These are phyloP conservation scores for Aureobasidium sp. DNA, from an alignment of 2,329 filamentous ascomycete species.

Conservation along the genomic window DNA sequence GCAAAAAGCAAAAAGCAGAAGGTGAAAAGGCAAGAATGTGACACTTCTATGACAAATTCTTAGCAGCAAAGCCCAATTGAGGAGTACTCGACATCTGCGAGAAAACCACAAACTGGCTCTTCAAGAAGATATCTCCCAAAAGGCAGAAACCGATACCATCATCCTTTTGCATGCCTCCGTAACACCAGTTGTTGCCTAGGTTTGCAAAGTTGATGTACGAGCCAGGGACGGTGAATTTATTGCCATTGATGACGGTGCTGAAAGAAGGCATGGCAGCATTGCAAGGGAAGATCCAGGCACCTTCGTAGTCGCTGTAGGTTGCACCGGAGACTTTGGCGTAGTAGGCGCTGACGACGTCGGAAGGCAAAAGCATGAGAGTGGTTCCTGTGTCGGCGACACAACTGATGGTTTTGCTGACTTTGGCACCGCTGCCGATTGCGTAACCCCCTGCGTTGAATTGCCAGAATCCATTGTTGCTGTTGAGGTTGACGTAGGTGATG, in stretches of 20 bases:
- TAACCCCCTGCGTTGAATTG: conserved; percentile 52
- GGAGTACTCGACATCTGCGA: conserved; percentile 33
- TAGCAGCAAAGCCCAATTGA: not conserved
- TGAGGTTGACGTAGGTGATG: conserved; percentile 51
- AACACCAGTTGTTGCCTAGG: conserved; percentile 50
- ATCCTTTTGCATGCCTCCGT: conserved; percentile 56
- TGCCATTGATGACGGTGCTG: conserved; percentile 47
- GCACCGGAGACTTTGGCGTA: conserved; percentile 34
- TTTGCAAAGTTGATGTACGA: conserved; percentile 44
- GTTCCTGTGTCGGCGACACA: conserved; percentile 67
- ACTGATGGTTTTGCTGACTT: conserved; percentile 37
- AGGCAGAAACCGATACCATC: conserved; percentile 53
- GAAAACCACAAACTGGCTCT: conserved; percentile 66
- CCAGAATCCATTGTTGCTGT: conserved; percentile 58
- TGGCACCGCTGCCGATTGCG: conserved; percentile 41
- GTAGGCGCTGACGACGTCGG: conserved; percentile 35
- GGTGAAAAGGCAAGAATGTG: too few species aligned
- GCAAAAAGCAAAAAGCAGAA: too few species aligned
- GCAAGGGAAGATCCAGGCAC: conserved; percentile 38
- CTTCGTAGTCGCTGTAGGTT: conserved; percentile 30
- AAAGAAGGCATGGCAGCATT: conserved; percentile 32
- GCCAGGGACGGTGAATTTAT: conserved; percentile 16
- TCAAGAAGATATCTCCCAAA: conserved; percentile 69
- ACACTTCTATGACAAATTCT: not conserved
- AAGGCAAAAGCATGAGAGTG: conserved; percentile 52